A percentile compares a stretch with the other conserved stretches of the same genome.
Conservation (phyloP, 768 basidiomycete species). For the Mrakia hoshinonis region DNA sequence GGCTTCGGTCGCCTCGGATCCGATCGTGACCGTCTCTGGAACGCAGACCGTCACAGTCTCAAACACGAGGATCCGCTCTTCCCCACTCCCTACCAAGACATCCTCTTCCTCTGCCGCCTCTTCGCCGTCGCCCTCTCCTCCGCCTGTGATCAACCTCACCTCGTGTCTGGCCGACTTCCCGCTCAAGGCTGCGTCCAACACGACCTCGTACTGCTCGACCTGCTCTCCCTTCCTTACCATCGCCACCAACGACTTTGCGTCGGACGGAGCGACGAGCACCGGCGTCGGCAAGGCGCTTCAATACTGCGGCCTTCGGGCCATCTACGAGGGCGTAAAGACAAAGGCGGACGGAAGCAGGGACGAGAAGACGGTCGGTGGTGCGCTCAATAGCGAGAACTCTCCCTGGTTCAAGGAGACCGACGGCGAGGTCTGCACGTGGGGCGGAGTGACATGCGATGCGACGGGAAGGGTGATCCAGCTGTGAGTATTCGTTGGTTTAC, state of each 20-base stretch:
- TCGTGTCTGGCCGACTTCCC: conserved; percentile 36
- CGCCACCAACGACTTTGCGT: conserved; percentile 36
- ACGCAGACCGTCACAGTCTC: conserved; percentile 11
- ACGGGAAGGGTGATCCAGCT: conserved; percentile 36
- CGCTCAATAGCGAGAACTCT: neutral
- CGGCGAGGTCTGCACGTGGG: conserved; percentile 39
- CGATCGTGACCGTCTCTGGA: conserved; percentile 8
- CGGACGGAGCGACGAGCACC: conserved; percentile 34
- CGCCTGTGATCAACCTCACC: conserved; percentile 30
- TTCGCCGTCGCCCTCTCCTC: conserved; percentile 20
- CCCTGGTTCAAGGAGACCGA: conserved; percentile 33
- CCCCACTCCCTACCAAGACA: neutral
- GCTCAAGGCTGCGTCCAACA: conserved; percentile 25
- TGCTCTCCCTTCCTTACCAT: conserved; percentile 37
- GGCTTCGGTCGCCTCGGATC: neutral
- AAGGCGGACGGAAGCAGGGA: conserved; percentile 5
- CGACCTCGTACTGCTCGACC: conserved; percentile 35
- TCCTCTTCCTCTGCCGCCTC: neutral
- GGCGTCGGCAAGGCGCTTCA: conserved; percentile 40
- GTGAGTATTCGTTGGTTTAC: conserved; percentile 29
- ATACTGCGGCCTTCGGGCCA: conserved; percentile 39
- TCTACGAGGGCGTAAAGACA: conserved; percentile 31
- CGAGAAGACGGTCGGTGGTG: neutral
- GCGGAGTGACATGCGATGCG: conserved; percentile 37
- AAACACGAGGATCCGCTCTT: neutral